Conservation (phyloP, 2,329 filamentous ascomycete species). For the Geosmithia putterillii region DNA sequence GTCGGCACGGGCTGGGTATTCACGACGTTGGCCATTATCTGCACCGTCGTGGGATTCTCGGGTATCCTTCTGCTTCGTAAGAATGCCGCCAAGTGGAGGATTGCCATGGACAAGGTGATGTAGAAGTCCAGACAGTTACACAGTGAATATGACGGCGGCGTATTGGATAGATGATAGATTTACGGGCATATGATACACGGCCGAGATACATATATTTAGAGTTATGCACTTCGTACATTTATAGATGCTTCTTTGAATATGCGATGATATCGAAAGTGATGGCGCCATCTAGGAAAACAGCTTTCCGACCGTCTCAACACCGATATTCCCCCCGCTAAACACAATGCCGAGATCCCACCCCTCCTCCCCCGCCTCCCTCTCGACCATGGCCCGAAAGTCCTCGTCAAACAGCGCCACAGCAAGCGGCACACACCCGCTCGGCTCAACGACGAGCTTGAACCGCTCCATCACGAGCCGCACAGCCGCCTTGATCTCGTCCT, state of each 20-base stretch:
- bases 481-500: slow-evolving; percentile 69
- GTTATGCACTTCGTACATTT: not conserved
- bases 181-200: too few species aligned
- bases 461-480: slow-evolving; percentile 72
- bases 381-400: slow-evolving; percentile 62
- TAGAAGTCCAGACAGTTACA: not conserved
- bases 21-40: slow-evolving; percentile 38
- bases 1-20: slow-evolving; percentile 71
- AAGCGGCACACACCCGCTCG: slow-evolving; percentile 71
- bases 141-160: not conserved
- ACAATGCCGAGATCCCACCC: slow-evolving; percentile 62
- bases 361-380: slow-evolving; percentile 54
- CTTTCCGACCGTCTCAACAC: slow-evolving; percentile 37
- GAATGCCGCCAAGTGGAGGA: slow-evolving; percentile 52
- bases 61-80: slow-evolving; percentile 49
- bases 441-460: slow-evolving; percentile 85
- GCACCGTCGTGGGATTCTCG: slow-evolving; percentile 41
- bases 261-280: too few species aligned
- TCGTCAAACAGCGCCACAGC: slow-evolving; percentile 78
- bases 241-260: too few species aligned
- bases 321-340: slow-evolving; percentile 49
- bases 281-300: slow-evolving; percentile 26
- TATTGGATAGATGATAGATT: not conserved
- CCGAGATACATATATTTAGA: too few species aligned
- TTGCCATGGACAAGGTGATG: slow-evolving; percentile 39